phyloP scores from a whole-genome alignment of 176 grass and related monocot genomes.

The Ampelocalamus luodianensis region DNA sequence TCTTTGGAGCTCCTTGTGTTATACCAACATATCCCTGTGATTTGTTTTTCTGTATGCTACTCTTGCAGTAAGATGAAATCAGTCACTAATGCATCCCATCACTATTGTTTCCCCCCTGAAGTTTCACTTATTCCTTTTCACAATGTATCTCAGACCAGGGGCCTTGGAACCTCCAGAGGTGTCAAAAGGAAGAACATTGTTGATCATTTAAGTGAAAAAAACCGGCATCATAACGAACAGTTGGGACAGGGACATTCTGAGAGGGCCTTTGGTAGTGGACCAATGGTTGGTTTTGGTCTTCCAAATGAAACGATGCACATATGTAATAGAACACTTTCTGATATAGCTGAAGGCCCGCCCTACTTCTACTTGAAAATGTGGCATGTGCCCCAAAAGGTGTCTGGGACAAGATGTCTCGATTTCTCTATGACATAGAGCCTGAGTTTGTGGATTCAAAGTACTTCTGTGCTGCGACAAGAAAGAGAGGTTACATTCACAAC shows the following conservation, averaged over 20 bases:
- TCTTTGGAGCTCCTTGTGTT: background rate
- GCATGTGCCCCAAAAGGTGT: slow-evolving; percentile 45
- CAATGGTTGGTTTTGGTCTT: slow-evolving; percentile 55
- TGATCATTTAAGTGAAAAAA: background rate
- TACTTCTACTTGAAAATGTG: slow-evolving; percentile 62
- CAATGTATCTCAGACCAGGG: background rate
- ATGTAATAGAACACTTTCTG: slow-evolving; percentile 16
- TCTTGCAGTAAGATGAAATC: no score
- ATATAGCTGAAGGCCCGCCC: slow-evolving; percentile 42
- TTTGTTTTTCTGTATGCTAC: no score
- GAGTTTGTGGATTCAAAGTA: slow-evolving; percentile 25
- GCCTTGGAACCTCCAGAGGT: background rate
- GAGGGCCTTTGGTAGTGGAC: slow-evolving; percentile 22
- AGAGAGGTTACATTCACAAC: no score
- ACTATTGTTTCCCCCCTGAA: background rate
- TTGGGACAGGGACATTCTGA: background rate
- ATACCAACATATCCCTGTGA: no score
- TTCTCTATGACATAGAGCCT: slow-evolving; percentile 44
- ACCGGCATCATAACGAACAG: background rate
- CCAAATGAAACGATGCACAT: slow-evolving; percentile 24
- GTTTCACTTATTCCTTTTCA: background rate
- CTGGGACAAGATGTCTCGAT: slow-evolving; percentile 49
- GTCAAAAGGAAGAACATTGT: background rate
- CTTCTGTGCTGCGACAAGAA: no score
- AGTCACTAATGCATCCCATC: background rate